Base-by-base conservation (phyloP, 1,284 basidiomycete species). In the Fomitopsis pinicola region DNA sequence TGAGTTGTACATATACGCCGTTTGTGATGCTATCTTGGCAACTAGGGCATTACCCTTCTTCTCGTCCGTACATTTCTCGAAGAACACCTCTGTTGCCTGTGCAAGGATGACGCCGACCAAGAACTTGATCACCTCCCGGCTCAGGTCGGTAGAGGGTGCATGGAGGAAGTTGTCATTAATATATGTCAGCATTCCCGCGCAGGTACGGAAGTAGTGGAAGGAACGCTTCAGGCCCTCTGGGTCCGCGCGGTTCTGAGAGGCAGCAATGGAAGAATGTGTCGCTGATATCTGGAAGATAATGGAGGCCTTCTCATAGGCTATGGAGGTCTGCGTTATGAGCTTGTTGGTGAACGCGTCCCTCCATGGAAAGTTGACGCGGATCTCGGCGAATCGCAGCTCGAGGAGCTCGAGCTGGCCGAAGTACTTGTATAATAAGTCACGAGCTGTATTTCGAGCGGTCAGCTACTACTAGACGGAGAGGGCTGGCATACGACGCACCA, bases 81-180 rank as follows among this genome's bases (percentile, higher is more conserved):
- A 88, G 72, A 98, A 98, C 33, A 99, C 91, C 72, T 99, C 97
- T 0, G 93, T 94, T 0, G 97, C 95, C 75, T 99, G 97, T 0
- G 94, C 94, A 17, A 96, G 82, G 73, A 94, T 92, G 65, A 97
- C 69, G 26, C 86, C 87, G 15, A 95, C 89, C 36, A 98, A 80
- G 65, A 97, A 92, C 75, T 97, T 96, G 80, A 99, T 85, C 56
- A 99, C 93, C 61, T 98, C 96, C 33, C 94, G 85, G 72, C 91
- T 92, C 59, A 99, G 85, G 76, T 99, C 97, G 1, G 94, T 97
- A n/a, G 93, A 96, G 0, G 97, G 97, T 0, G 97, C 97, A 71
- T 99, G 97, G 0, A 99, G 79, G 75, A 99, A 99, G 82, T 99
- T 99, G 75, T 99, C 97, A 78, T 98, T 98, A 82, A 99, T 97